These are phyloP conservation scores for Mycena haematopus DNA, from an alignment of 768 basidiomycete genomes.

Conservation along the genomic window DNA sequence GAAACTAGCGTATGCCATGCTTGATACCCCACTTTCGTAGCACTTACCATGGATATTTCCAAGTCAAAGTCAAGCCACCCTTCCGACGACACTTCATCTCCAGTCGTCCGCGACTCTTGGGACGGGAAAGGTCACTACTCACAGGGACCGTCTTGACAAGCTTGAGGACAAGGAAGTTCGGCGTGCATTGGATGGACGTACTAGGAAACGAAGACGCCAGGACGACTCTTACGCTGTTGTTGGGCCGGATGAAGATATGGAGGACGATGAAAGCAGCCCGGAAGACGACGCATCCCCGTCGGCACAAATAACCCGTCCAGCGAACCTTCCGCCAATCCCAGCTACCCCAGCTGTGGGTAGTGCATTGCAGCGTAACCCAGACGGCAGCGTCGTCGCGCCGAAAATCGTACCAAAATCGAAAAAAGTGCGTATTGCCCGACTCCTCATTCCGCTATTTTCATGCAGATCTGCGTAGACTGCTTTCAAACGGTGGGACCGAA, in stretches of 20 bases:
- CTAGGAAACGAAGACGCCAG: conserved; percentile 57
- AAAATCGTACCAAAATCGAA: conserved; percentile 52
- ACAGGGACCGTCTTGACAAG: conserved; percentile 63
- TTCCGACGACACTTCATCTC: conserved; percentile 62
- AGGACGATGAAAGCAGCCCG: conserved; percentile 26
- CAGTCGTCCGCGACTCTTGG: conserved; percentile 87
- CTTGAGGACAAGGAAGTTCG: conserved; percentile 65
- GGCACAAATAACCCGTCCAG: conserved; percentile 28
- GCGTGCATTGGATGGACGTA: conserved; percentile 54
- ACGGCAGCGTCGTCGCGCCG: conserved; percentile 64
- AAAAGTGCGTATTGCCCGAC: conserved; percentile 45
- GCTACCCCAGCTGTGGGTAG: conserved; percentile 55
- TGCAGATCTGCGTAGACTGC: conserved; percentile 35
- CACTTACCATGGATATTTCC: conserved; percentile 30
- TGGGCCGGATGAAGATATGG: conserved; percentile 37
- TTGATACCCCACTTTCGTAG: conserved; percentile 11
- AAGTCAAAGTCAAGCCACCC: conserved; percentile 79
- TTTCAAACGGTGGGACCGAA: conserved; percentile 58
- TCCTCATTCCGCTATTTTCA: conserved; percentile 14
- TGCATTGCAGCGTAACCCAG: conserved; percentile 68
- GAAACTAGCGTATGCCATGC: conserved; percentile 73
- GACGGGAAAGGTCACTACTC: conserved; percentile 68
- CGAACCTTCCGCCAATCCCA: background rate
- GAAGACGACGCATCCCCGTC: conserved; percentile 12
- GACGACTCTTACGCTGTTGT: conserved; percentile 46